Percentiles rank a stretch among this genome's conserved stretches.
Evolutionary conservation across 257 asterid species (phyloP).

Genomic region (Henckelia pumila): DNA sequence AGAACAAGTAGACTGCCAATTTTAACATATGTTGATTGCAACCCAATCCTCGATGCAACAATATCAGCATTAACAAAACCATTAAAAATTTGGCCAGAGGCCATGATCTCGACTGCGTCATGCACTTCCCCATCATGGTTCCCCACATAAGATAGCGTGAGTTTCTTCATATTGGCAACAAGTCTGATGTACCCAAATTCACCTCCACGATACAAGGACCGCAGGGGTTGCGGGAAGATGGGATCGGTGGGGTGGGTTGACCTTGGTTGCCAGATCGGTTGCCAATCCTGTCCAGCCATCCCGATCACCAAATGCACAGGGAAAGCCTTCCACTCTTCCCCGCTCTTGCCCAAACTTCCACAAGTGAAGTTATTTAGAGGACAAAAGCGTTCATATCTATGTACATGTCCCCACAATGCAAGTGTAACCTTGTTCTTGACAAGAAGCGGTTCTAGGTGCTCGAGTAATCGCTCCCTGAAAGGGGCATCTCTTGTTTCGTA

Average conservation of each 20-base stretch:
- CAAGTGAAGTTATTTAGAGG: conserved; percentile 84
- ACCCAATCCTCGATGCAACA: background rate
- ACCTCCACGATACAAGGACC: conserved; percentile 75
- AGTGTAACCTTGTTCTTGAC: conserved; percentile 66
- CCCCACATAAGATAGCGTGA: conserved; percentile 69
- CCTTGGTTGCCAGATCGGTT: conserved; percentile 85
- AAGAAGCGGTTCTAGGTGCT: conserved; percentile 72
- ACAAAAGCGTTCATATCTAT: conserved; percentile 83
- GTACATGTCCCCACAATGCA: conserved; percentile 94
- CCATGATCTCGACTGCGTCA: conserved; percentile 75
- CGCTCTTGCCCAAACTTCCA: conserved; percentile 47
- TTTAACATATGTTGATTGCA: conserved; percentile 38
- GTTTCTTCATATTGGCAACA: conserved; percentile 60
- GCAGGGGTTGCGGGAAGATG: conserved; percentile 74
- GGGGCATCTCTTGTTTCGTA: conserved; percentile 58
- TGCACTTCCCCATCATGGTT: conserved; percentile 90
- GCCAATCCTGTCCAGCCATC: conserved; percentile 97
- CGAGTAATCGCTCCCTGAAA: conserved; percentile 50
- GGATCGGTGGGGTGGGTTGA: conserved; percentile 54
- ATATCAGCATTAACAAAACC: conserved; percentile 32
- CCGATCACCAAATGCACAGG: conserved; percentile 88
- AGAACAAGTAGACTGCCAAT: conserved; percentile 52
- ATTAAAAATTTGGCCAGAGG: conserved; percentile 60
- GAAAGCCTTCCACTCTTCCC: conserved; percentile 40
- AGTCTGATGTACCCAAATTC: conserved; percentile 79